Evolutionary conservation across 2,329 filamentous ascomycete species (phyloP), one percentile per base, ranked within the genome.

Genomic region (Aspergillus oerlinghausenensis): DNA sequence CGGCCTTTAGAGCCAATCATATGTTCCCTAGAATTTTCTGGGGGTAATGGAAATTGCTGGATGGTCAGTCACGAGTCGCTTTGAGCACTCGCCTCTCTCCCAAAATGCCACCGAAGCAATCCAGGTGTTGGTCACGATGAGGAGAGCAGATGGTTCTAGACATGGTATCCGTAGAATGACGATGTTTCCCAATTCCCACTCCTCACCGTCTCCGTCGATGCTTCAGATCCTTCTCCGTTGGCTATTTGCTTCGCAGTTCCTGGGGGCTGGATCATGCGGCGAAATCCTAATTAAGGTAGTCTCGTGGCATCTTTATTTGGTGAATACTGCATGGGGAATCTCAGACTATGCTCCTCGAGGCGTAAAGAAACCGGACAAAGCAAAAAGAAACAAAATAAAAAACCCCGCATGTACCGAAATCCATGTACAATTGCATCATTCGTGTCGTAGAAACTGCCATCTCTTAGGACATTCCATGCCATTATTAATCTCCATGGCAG

Each of bases 1-100:
- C 63, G 55, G 42, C n/a, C 14, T 4, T 1, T 1, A 2, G 21
- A 50, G 45, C 72, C 72, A 75, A 73, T 74, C 49, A 63, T 28
- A 51, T 17, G 38, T 52, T 51, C 55, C 38, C 38, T 48, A 51
- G 54, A 49, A 60, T 71, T 72, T 70, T 58, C 61, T 65, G 65
- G 59, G 64, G 60, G 63, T 65, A 67, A 67, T 65, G 59, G 55
- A 65, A 67, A 65, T 55, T 58, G 45, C 51, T 56, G 42, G 52
- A 23, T 47, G 43, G 11, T 52, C 60, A 57, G 61, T 65, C 60
- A 64, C 59, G 55, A 56, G 58, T 55, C 38, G 38, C 19, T 38
- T 38, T 17, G 32, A 35, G 11, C 14, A 17, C 4, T 38, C 32
- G 32, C 32, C 32, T 38, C 32, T 17, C 17, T 38, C 32, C 32